Evolutionary conservation across 495 filamentous ascomycete genomes (phyloP).

Genomic region (Podospora tetraspora): DNA sequence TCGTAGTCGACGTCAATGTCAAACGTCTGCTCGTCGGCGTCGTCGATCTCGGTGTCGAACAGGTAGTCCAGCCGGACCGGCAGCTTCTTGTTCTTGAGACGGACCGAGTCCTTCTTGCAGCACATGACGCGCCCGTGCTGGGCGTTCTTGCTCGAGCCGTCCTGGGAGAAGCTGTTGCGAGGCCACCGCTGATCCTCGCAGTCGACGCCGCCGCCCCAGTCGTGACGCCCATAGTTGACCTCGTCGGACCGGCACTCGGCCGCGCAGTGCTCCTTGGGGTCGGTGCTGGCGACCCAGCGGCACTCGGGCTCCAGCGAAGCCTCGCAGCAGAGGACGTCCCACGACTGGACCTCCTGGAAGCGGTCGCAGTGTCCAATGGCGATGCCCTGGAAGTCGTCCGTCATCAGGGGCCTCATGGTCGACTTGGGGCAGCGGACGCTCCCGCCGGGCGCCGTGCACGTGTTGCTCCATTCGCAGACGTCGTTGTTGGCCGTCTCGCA

Average conservation of each 20-base stretch:
- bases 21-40: constrained; percentile 10
- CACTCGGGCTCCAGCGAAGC: not conserved
- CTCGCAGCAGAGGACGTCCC: not conserved
- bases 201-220: not conserved
- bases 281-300: not conserved
- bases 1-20: constrained; percentile 18
- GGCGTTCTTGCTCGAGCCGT: not conserved
- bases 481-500: too few relatives aligned
- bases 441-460: too few relatives aligned
- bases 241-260: not conserved
- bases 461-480: too few relatives aligned
- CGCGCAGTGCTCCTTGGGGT: not conserved
- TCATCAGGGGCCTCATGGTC: too few relatives aligned
- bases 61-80: constrained; percentile 33
- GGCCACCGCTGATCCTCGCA: not conserved
- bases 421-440: too few relatives aligned
- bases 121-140: not conserved
- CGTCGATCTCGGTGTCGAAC: constrained; percentile 14
- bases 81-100: constrained; percentile 13
- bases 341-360: too few relatives aligned
- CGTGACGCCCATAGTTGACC: not conserved
- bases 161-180: not conserved
- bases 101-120: not conserved
- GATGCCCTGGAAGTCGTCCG: not conserved
- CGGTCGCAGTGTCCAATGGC: not conserved